Conservation (phyloP, 2,329 filamentous ascomycete species). For the Pseudogymnoascus verrucosus region DNA sequence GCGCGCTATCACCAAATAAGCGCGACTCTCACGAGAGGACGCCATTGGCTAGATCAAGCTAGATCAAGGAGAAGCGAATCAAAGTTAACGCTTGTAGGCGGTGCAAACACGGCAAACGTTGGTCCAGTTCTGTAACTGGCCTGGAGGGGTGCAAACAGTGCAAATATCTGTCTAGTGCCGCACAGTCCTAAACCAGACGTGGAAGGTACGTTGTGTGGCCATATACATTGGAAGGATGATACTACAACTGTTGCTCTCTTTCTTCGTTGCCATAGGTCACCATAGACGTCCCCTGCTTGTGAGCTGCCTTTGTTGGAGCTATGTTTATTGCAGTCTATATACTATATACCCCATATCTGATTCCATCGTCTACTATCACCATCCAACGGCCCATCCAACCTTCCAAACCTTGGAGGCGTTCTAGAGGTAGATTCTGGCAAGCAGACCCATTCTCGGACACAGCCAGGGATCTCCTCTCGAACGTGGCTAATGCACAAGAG, state of each 20-base stretch:
- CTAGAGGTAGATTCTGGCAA: conserved; percentile 67
- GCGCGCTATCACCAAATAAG: conserved; percentile 6
- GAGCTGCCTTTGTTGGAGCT: not conserved
- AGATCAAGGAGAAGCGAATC: not conserved
- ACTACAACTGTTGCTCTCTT: not conserved
- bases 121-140: not conserved
- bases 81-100: not conserved
- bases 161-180: not conserved
- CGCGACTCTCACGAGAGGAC: conserved; percentile 1
- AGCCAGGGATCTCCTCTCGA: conserved; percentile 80
- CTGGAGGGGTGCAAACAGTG: not conserved
- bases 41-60: not conserved
- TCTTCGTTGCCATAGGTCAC: not conserved
- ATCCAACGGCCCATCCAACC: conserved; percentile 52
- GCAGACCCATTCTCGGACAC: conserved; percentile 77
- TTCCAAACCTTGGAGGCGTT: conserved; percentile 53
- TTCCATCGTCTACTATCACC: conserved; percentile 51
- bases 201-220: not conserved
- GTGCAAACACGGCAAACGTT: conserved; percentile 6
- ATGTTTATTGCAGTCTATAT: too few relatives aligned
- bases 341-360: conserved; percentile 50
- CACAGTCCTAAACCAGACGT: not conserved
- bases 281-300: not conserved
- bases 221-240: not conserved
- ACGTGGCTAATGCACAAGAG: conserved; percentile 89